Evolutionary conservation across 306 rosid species (phyloP).

Genomic region (Oemleria cerasiformis): DNA sequence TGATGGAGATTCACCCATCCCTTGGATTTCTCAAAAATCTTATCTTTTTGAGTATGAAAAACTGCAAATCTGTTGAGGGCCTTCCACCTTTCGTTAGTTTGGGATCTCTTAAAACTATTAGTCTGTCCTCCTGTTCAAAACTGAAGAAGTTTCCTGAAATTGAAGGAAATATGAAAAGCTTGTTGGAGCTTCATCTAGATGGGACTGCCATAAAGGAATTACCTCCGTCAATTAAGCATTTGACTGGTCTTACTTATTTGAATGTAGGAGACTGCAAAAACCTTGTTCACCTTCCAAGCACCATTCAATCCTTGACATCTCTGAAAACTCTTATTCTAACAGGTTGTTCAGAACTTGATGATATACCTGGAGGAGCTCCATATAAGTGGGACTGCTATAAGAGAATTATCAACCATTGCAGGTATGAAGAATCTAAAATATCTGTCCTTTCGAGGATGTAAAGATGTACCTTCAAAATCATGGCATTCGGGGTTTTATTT

Average conservation of each 20-base stretch:
- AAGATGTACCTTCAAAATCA: constrained; percentile 1
- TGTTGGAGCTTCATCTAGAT: constrained; percentile 17
- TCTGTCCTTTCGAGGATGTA: not conserved
- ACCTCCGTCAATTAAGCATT: not conserved
- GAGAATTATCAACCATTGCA: not conserved
- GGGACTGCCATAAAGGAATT: constrained; percentile 17
- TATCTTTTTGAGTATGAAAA: constrained; percentile 16
- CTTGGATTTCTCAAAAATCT: constrained; percentile 19
- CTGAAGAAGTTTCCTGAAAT: constrained; percentile 24
- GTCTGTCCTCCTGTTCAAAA: constrained; percentile 16
- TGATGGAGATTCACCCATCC: constrained; percentile 18
- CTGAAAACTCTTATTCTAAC: constrained; percentile 11
- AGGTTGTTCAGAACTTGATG: constrained; percentile 17
- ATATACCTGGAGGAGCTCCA: constrained; percentile 24
- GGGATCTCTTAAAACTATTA: constrained; percentile 10
- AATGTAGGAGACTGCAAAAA: constrained; percentile 14
- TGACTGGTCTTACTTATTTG: constrained; percentile 15
- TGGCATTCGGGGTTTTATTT: constrained; percentile 8
- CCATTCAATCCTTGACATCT: constrained; percentile 12
- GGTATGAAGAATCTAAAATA: constrained; percentile 11
- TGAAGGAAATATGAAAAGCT: constrained; percentile 9
- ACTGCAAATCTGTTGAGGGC: constrained; percentile 6
- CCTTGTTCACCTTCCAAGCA: constrained; percentile 14
- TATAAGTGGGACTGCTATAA: constrained; percentile 24
- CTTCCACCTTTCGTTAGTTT: constrained; percentile 7